phyloP scores from a whole-genome alignment of 352 stramenopile species.

The Phytopythium helicoides region DNA sequence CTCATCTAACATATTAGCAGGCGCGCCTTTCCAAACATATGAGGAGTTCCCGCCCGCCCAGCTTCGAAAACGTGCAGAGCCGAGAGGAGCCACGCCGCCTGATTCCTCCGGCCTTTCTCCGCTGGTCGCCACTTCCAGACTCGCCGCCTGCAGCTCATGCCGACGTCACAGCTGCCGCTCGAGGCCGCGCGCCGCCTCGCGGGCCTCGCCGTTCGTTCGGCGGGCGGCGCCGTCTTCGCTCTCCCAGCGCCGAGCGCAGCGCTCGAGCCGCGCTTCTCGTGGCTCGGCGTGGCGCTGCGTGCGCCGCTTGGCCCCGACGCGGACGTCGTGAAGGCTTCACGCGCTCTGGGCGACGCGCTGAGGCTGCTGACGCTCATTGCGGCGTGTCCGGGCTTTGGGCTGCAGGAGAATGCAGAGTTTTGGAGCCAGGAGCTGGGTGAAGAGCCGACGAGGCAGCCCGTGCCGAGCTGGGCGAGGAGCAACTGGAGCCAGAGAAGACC shows the following conservation, averaged over 20 bases:
- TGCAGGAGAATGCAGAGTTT: conserved; percentile 15
- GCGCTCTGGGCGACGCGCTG: conserved; percentile 12
- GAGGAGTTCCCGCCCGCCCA: too few species aligned
- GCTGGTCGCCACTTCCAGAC: too few species aligned
- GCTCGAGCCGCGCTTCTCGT: conserved; percentile 11
- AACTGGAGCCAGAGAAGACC: conserved; percentile 16
- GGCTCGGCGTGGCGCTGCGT: conserved; percentile 10
- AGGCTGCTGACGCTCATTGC: conserved; percentile 12
- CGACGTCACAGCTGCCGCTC: conserved; percentile 7
- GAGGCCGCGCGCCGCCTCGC: conserved; percentile 14
- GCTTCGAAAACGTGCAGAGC: too few species aligned
- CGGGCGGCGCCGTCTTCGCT: conserved; percentile 11
- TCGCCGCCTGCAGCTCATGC: not conserved
- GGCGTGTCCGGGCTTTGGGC: conserved; percentile 12
- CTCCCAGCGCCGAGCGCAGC: not conserved
- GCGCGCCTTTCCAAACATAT: too few species aligned
- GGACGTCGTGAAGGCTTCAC: not conserved
- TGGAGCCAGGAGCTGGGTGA: conserved; percentile 16
- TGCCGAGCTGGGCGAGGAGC: conserved; percentile 8
- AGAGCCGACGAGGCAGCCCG: not conserved
- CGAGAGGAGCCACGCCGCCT: too few species aligned
- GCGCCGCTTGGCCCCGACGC: not conserved
- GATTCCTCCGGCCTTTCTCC: too few species aligned
- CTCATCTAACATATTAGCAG: too few species aligned
- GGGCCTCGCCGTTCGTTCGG: conserved; percentile 5